These are phyloP conservation scores for Sonneratia caseolaris DNA, from an alignment of 345 rosid species.

Conservation along the genomic window DNA sequence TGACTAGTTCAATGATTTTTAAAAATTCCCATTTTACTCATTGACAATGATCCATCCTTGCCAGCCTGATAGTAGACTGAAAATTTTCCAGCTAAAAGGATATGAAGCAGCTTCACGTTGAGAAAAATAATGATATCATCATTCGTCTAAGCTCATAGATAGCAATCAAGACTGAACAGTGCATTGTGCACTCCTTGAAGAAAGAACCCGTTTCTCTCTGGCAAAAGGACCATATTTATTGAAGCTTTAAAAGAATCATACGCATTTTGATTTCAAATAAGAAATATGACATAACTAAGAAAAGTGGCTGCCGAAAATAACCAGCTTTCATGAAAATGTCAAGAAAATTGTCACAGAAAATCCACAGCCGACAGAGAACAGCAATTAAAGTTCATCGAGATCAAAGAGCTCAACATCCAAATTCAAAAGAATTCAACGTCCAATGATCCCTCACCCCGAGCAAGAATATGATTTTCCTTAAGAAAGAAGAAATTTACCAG, in stretches of 20 bases:
- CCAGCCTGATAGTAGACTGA: too few species aligned
- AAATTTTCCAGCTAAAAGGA: too few species aligned
- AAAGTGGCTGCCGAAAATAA: background rate
- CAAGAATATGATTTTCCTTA: background rate
- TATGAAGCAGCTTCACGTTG: too few species aligned
- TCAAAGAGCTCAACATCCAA: background rate
- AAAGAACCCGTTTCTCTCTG: background rate
- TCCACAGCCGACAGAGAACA: background rate
- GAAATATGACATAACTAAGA: background rate
- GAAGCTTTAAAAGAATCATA: background rate
- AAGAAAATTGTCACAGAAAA: background rate
- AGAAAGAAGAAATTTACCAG: conserved; percentile 30
- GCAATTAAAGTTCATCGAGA: background rate
- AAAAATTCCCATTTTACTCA: too few species aligned
- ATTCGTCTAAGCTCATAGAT: too few species aligned
- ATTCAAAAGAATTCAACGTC: background rate
- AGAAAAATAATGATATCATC: too few species aligned
- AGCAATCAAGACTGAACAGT: background rate
- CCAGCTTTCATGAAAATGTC: background rate
- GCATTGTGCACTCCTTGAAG: background rate
- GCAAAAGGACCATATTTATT: too few species aligned
- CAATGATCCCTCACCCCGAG: background rate
- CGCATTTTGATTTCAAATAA: background rate
- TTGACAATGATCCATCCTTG: too few species aligned
- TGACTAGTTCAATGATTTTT: too few species aligned